Base-by-base conservation (phyloP, 1,139 yeast species). In the Hyphopichia khmerensis region DNA sequence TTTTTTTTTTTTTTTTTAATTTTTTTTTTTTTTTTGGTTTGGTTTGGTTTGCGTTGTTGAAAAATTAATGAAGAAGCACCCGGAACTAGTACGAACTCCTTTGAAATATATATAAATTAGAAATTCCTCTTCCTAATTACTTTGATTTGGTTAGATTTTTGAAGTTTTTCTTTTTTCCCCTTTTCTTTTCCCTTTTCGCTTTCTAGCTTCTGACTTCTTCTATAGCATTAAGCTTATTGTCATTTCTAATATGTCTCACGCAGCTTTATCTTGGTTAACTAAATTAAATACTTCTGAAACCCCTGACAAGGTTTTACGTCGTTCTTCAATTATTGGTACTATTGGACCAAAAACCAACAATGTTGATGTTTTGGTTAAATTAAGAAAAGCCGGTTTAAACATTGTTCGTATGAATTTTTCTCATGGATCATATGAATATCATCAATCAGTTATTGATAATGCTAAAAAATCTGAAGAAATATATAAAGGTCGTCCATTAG, bases 401-500 rank as follows among this genome's bases (percentile, higher is more conserved):
- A 88, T 93, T 66, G 98, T 88, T 43, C 86, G 99, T 70, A 90
- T 93, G 97, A 95, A 93, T 85, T 93, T 95, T 75, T 88, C 96
- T 52, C 99, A 95, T 75, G 99, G 99, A 60, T 80, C 95, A 44
- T 83, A 95, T 74, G 96, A 88, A 60, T 93, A 93, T 82, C 99
- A 93, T 73, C 96, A 91, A 75, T 76, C 89, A 49, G 99, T 95
- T 59, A 76, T 93, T 69, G 97, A 93, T 79, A 91, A 93, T 65
- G 89, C 97, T 57, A 87, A 95, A 74, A 84, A 88, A 71, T 90
- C 98, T 48, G 97, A 88, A 72, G 84, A 84, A 69, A 69, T 85
- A 47, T 90, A 85, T 70, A 82, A 87, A 52, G 98, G 98, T 59
- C 87, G 98, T 77, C 99, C 98, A 43, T 79, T 93, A 62, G 98